These are phyloP conservation scores for Syzygium aqueum DNA, from an alignment of 345 rosid genomes.

Conservation along the genomic window DNA sequence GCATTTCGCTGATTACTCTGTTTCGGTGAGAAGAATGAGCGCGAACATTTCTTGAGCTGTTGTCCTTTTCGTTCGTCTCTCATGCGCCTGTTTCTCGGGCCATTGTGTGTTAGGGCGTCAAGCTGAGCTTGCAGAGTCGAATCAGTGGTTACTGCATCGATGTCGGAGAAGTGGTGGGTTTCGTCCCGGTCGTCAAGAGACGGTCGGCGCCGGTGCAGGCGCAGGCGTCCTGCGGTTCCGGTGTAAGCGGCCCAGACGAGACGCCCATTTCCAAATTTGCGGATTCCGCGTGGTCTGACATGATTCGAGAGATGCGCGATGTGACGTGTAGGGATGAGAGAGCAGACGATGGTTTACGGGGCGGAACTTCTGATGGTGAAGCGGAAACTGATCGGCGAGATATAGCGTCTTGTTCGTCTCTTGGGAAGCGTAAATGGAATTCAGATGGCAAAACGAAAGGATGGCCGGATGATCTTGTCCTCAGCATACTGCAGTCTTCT, in stretches of 20 bases:
- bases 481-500: constrained; percentile 35
- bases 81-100: background rate
- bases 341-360: background rate
- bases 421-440: constrained; percentile 38
- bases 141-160: constrained; percentile 19
- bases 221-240: constrained; percentile 19
- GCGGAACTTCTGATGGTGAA: constrained; percentile 6
- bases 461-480: constrained; percentile 28
- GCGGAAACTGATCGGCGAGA: background rate
- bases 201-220: constrained; percentile 20
- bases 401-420: background rate
- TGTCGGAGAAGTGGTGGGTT: constrained; percentile 53
- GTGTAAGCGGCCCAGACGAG: constrained; percentile 10
- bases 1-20: background rate
- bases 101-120: constrained; percentile 42
- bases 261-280: constrained; percentile 31
- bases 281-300: constrained; percentile 46
- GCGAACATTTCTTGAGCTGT: background rate
- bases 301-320: constrained; percentile 38
- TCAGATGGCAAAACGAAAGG: constrained; percentile 12
- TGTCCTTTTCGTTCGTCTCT: background rate
- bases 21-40: background rate
- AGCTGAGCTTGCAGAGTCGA: constrained; percentile 33
- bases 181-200: constrained; percentile 66
- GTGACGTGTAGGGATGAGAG: constrained; percentile 1